Percentiles rank a stretch among this genome's conserved stretches.
Evolutionary conservation across 768 basidiomycete species (phyloP).

Genomic region (Pleurotus salmoneostramineus): DNA sequence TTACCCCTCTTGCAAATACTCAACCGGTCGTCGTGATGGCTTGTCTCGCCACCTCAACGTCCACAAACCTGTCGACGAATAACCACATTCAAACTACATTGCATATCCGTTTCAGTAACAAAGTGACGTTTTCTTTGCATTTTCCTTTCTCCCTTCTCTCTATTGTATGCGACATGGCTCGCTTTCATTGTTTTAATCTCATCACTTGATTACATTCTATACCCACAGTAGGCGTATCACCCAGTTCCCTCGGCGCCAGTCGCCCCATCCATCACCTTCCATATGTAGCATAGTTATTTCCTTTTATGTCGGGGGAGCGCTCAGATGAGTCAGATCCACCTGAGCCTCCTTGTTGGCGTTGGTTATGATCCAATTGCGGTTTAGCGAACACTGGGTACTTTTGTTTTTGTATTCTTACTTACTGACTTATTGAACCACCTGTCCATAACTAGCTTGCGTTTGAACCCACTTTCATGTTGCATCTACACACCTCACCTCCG

Average conservation of each 20-base stretch:
- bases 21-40: conserved; percentile 4
- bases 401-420: too few species aligned
- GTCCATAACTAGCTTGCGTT: too few species aligned
- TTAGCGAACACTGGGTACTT: too few species aligned
- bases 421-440: too few species aligned
- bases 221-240: background rate
- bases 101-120: background rate
- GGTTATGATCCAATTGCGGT: too few species aligned
- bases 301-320: background rate
- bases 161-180: background rate
- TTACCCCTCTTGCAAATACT: conserved; percentile 5
- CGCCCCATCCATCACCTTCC: background rate
- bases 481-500: too few species aligned
- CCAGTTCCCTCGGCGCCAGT: background rate
- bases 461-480: too few species aligned
- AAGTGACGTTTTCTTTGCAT: background rate
- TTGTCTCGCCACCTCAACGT: conserved; percentile 5
- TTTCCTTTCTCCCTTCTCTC: background rate
- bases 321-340: too few species aligned
- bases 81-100: background rate
- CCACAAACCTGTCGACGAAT: background rate
- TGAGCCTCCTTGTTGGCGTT: too few species aligned
- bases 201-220: background rate
- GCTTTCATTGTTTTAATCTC: too few species aligned
- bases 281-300: background rate